Evolutionary conservation across 2,329 filamentous ascomycete genomes (phyloP), one percentile per base, ranked within the genome.

Genomic region (Huntiella bhutanensis): DNA sequence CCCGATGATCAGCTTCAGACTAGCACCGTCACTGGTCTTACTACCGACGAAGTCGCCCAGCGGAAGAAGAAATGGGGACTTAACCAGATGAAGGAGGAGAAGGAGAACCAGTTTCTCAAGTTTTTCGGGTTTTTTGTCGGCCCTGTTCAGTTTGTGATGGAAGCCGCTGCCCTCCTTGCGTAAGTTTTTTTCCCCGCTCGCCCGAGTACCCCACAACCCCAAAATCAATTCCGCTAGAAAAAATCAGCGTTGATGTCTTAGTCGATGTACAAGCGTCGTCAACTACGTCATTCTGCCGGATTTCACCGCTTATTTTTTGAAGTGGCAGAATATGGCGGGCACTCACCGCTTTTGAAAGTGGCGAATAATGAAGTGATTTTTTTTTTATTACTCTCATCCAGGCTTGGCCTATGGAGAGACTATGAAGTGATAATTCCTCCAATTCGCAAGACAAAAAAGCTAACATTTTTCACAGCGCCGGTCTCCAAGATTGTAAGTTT

Each of bases 71-170:
- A 82, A 61, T 82, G 70, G 60, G 85, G 85, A 60, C 69, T 82
- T 58, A 93, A 94, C 61, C 77, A 84, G 61, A 85, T 93, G 82
- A 86, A 82, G 64, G 83, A 92, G 64, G 82, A 88, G 67, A 86
- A 85, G 65, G 80, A 86, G 64, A 92, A 87, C 58, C 57, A 86
- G 49, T 63, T 87, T 51, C 70, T 91, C 57, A 91, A 92, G 69
- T 92, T 93, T 63, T 63, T 76, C 57, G 70, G 72, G 55, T 91
- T 82, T 67, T 92, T 92, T 62, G 68, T 91, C 47, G 86, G 86
- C 53, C 86, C 86, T 17, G 88, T 93, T 54, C 85, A 92, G 61
- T 88, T 88, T 63, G 85, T 93, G 59, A 93, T 93, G 85, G 82
- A 88, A 77, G 71, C 75, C 62, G 82, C 83, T 51, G 81, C 81